A percentile compares a stretch with the other conserved stretches of the same genome.
Evolutionary conservation across 2,329 filamentous ascomycete genomes (phyloP).

Genomic region (Capronia americana): DNA sequence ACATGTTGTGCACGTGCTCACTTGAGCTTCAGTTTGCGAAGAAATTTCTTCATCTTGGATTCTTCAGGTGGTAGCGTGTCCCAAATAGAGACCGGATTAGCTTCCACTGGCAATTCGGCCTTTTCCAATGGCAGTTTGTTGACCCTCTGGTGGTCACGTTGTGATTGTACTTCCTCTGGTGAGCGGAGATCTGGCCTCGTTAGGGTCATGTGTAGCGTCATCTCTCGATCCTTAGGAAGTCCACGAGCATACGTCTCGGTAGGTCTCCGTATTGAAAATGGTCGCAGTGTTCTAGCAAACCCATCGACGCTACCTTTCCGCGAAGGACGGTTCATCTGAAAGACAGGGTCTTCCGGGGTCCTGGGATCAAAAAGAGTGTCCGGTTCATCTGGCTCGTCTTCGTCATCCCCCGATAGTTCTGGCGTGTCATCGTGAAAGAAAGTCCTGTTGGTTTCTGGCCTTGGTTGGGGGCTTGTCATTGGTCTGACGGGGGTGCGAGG

Average conservation of each 20-base stretch:
- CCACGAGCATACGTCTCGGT: slow-evolving; percentile 56
- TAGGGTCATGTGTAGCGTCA: slow-evolving; percentile 95
- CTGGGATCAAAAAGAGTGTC: slow-evolving; percentile 39
- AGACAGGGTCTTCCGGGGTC: slow-evolving; percentile 39
- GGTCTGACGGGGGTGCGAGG: slow-evolving; percentile 30
- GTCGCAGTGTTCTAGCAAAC: slow-evolving; percentile 12
- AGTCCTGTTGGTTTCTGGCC: slow-evolving; percentile 57
- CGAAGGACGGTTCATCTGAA: slow-evolving; percentile 33
- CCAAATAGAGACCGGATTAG: slow-evolving; percentile 51
- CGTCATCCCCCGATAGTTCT: slow-evolving; percentile 50
- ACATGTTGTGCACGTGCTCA: slow-evolving; percentile 8
- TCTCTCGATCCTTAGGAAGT: slow-evolving; percentile 73
- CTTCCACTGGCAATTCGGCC: slow-evolving; percentile 57
- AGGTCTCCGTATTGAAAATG: slow-evolving; percentile 32
- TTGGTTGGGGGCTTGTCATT: slow-evolving; percentile 47
- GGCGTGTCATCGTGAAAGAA: slow-evolving; percentile 59
- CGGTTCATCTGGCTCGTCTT: slow-evolving; percentile 32
- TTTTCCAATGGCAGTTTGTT: slow-evolving; percentile 62
- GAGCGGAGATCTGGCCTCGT: slow-evolving; percentile 82
- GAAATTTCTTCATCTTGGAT: slow-evolving; percentile 52
- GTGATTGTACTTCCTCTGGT: slow-evolving; percentile 62
- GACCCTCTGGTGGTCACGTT: slow-evolving; percentile 71
- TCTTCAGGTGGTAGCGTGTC: slow-evolving; percentile 51
- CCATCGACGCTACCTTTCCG: slow-evolving; percentile 32
- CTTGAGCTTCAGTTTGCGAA: slow-evolving; percentile 49